Conservation (phyloP, 2,329 filamentous ascomycete species). For the Fonsecaea pedrosoi region DNA sequence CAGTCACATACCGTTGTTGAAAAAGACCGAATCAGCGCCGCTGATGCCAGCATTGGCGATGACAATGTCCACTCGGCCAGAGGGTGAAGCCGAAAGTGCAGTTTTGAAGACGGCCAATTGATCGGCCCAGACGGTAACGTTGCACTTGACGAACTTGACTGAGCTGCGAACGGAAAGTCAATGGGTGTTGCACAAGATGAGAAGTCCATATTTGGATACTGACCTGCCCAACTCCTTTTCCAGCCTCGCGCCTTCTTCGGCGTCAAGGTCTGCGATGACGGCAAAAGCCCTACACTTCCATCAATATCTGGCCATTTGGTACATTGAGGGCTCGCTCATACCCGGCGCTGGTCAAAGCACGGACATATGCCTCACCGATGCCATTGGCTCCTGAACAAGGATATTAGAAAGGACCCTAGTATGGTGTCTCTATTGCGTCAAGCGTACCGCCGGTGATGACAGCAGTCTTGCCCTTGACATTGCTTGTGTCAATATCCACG, state of each 20-base stretch:
- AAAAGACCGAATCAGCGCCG: slow-evolving; percentile 46
- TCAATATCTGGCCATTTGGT: not conserved
- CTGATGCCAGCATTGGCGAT: slow-evolving; percentile 72
- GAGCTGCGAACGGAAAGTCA: slow-evolving; percentile 19
- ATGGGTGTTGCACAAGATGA: not conserved
- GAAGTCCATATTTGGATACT: not conserved
- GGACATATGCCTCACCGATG: slow-evolving; percentile 45
- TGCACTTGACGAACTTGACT: slow-evolving; percentile 48
- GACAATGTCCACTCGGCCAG: slow-evolving; percentile 66
- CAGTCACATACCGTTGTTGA: slow-evolving; percentile 32
- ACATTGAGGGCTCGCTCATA: slow-evolving; percentile 4
- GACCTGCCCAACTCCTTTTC: slow-evolving; percentile 30
- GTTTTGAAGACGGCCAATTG: slow-evolving; percentile 69
- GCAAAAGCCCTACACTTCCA: slow-evolving; percentile 32
- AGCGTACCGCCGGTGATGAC: slow-evolving; percentile 43
- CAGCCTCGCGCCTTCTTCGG: slow-evolving; percentile 51
- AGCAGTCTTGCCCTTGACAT: slow-evolving; percentile 46
- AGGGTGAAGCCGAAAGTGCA: slow-evolving; percentile 60
- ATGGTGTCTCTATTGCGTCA: not conserved
- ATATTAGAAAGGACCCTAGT: not conserved
- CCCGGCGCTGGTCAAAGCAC: slow-evolving; percentile 41
- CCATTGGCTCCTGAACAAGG: slow-evolving; percentile 42
- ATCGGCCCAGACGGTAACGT: slow-evolving; percentile 70
- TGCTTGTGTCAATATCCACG: slow-evolving; percentile 30
- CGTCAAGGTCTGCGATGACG: slow-evolving; percentile 45